Conservation (phyloP, 2,329 filamentous ascomycete genomes). For the Cordyceps tenuipes region DNA sequence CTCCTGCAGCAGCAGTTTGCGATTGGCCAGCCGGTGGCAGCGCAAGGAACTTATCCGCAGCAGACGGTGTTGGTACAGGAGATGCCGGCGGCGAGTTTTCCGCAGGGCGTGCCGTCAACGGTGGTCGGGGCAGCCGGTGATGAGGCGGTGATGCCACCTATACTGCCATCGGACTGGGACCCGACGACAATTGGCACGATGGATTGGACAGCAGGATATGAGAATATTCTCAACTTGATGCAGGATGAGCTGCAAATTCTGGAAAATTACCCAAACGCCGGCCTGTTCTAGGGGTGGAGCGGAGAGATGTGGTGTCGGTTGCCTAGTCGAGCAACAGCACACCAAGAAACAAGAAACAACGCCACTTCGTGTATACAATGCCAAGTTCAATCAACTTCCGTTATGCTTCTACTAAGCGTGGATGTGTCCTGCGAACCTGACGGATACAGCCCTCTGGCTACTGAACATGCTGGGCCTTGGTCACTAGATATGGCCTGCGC, state of each 20-base stretch:
- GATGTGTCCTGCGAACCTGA: too few species aligned
- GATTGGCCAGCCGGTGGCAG: not conserved
- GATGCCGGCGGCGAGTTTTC: not conserved
- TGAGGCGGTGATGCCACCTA: not conserved
- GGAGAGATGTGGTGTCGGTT: too few species aligned
- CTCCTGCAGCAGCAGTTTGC: conserved; percentile 24
- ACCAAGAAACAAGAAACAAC: too few species aligned
- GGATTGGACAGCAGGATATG: conserved; percentile 9
- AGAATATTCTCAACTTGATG: conserved; percentile 9
- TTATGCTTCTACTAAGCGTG: too few species aligned
- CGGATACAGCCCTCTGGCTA: too few species aligned
- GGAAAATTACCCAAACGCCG: conserved; percentile 5
- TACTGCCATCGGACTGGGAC: conserved; percentile 1
- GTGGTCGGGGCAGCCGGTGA: not conserved
- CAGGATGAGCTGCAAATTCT: conserved; percentile 8
- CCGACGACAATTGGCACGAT: not conserved
- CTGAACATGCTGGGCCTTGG: too few species aligned
- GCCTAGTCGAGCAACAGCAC: too few species aligned
- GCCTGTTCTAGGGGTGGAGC: not conserved
- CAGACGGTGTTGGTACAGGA: not conserved
- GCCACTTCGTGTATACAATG: too few species aligned
- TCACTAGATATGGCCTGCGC: too few species aligned
- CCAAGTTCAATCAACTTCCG: too few species aligned
- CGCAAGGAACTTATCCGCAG: not conserved
- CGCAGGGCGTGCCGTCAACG: not conserved